phyloP scores from a whole-genome alignment of 768 basidiomycete genomes.

The Russula ochroleuca region DNA sequence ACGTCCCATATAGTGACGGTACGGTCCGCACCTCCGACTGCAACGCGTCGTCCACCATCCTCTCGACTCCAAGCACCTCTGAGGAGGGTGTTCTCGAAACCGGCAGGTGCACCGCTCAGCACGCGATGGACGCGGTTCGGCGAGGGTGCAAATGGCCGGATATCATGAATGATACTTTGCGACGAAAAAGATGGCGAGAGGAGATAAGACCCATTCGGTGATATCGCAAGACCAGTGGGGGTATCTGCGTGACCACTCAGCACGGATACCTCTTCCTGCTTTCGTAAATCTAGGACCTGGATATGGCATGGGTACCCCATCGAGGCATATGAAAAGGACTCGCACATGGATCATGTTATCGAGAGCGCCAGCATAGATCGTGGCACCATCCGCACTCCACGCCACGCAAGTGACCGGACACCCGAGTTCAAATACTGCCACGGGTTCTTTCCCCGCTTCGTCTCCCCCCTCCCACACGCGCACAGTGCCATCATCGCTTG shows the following conservation, averaged over 20 bases:
- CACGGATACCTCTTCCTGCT: constrained; percentile 72
- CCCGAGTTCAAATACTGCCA: constrained; percentile 78
- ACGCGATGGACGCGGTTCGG: constrained; percentile 77
- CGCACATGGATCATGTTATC: constrained; percentile 96
- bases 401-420: constrained; percentile 90
- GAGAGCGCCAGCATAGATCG: constrained; percentile 84
- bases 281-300: constrained; percentile 87
- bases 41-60: constrained; percentile 75
- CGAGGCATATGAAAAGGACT: constrained; percentile 21
- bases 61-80: constrained; percentile 84
- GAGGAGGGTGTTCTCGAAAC: constrained; percentile 87
- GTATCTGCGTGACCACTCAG: constrained; percentile 88
- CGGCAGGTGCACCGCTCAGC: constrained; percentile 82
- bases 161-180: constrained; percentile 83
- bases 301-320: constrained; percentile 2
- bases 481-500: constrained; percentile 89
- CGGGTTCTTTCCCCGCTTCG: constrained; percentile 63
- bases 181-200: constrained; percentile 91
- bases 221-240: constrained; percentile 87
- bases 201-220: constrained; percentile 82
- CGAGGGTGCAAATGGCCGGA: constrained; percentile 88
- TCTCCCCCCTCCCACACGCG: constrained; percentile 88
- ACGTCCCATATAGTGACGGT: constrained; percentile 87
- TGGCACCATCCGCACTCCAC: constrained; percentile 89
- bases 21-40: constrained; percentile 86